phyloP scores from a whole-genome alignment of 179 eudicot genomes.

The Beta corolliflora region DNA sequence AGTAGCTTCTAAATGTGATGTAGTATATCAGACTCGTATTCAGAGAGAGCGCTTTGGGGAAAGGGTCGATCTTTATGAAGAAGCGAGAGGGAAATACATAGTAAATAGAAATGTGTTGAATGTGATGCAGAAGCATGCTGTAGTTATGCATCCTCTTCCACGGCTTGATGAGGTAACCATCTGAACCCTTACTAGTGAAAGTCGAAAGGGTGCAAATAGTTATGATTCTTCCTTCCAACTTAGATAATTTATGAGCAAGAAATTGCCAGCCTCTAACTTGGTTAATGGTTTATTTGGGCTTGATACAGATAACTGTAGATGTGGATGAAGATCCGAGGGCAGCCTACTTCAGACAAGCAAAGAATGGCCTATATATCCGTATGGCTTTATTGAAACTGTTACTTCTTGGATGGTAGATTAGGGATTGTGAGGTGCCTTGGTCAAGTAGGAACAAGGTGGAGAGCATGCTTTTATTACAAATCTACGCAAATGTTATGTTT shows the following conservation, averaged over 20 bases:
- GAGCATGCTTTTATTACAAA: neutral
- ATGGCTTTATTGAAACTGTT: slow-evolving; percentile 94
- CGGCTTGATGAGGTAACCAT: slow-evolving; percentile 86
- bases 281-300: neutral
- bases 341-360: slow-evolving; percentile 97
- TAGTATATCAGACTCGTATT: slow-evolving; percentile 95
- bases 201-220: neutral
- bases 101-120: slow-evolving; percentile 58
- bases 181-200: neutral
- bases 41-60: slow-evolving; percentile 93
- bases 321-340: slow-evolving; percentile 97
- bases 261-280: neutral
- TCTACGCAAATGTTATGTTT: neutral
- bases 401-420: slow-evolving; percentile 73
- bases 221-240: neutral
- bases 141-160: slow-evolving; percentile 97
- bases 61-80: slow-evolving; percentile 76
- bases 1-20: slow-evolving; percentile 95
- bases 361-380: slow-evolving; percentile 92
- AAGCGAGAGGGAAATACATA: slow-evolving; percentile 90
- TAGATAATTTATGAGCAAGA: neutral
- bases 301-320: slow-evolving; percentile 76
- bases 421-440: slow-evolving; percentile 5
- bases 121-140: slow-evolving; percentile 89
- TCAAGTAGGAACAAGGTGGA: slow-evolving; percentile 4